Conservation (phyloP, 306 rosid genomes). For the Sindora glabra region DNA sequence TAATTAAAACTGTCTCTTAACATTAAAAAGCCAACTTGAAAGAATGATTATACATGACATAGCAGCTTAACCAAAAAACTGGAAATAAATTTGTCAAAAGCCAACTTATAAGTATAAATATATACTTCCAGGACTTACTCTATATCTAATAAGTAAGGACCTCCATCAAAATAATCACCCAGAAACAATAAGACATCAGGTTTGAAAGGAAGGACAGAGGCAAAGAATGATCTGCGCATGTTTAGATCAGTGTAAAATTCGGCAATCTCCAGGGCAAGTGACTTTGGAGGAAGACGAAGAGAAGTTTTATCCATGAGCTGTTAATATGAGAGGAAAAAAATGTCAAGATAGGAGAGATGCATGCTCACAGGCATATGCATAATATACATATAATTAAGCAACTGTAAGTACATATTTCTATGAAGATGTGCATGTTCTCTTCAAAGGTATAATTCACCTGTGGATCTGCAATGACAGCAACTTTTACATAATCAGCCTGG, state of each 20-base stretch:
- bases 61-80: conserved; percentile 5
- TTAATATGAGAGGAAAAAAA: conserved; percentile 8
- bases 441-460: conserved; percentile 42
- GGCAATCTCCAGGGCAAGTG: conserved; percentile 56
- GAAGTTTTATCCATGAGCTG: conserved; percentile 88
- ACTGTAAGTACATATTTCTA: neutral
- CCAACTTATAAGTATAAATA: neutral
- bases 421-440: neutral
- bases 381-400: neutral
- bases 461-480: conserved; percentile 75
- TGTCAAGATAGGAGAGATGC: conserved; percentile 5
- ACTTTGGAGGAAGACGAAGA: conserved; percentile 51
- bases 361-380: neutral
- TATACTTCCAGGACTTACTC: conserved; percentile 51
- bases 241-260: conserved; percentile 72
- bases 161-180: conserved; percentile 88
- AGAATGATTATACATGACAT: neutral
- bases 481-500: conserved; percentile 42
- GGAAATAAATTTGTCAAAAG: neutral
- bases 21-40: neutral
- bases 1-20: neutral
- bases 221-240: conserved; percentile 76
- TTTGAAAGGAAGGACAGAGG: conserved; percentile 55
- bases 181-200: conserved; percentile 68
- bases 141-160: conserved; percentile 51